phyloP scores from a whole-genome alignment of 768 basidiomycete genomes.

The Fomitopsis pulvina region DNA sequence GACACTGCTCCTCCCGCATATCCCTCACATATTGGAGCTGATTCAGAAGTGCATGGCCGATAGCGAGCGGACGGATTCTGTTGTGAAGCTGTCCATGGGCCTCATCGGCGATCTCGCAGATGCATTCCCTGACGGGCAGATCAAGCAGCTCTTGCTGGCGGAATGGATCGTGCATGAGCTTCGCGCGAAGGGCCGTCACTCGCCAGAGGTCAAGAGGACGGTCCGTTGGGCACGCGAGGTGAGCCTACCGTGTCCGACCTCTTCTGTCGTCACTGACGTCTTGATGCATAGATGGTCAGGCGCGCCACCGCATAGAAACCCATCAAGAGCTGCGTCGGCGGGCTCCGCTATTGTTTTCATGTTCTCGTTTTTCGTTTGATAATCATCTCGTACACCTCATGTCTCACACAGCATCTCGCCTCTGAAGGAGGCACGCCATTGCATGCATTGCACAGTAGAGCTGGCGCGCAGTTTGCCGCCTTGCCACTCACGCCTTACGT shows the following conservation, averaged over 20 bases:
- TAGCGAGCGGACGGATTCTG: constrained; percentile 77
- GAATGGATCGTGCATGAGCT: constrained; percentile 77
- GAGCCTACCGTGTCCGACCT: constrained; percentile 14
- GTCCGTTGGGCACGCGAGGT: constrained; percentile 94
- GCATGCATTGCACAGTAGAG: constrained; percentile 13
- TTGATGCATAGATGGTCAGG: constrained; percentile 65
- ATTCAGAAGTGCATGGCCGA: constrained; percentile 70
- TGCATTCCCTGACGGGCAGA: constrained; percentile 71
- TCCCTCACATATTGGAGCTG: constrained; percentile 71
- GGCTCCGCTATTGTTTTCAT: constrained; percentile 5
- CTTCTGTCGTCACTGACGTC: neutral
- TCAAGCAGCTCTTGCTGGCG: constrained; percentile 71
- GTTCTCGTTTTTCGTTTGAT: constrained; percentile 11
- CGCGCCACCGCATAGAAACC: constrained; percentile 58
- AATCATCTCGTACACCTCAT: constrained; percentile 10
- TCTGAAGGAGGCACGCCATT: constrained; percentile 18
- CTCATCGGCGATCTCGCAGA: constrained; percentile 92
- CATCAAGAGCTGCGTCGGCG: neutral
- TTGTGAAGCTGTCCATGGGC: constrained; percentile 73
- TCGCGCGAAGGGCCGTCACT: constrained; percentile 66
- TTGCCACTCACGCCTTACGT: constrained; percentile 6
- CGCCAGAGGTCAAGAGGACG: constrained; percentile 78
- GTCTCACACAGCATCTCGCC: constrained; percentile 9
- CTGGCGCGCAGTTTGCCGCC: neutral
- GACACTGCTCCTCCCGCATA: constrained; percentile 59